phyloP scores from a whole-genome alignment of 345 rosid genomes.

The Euphorbia lathyris region DNA sequence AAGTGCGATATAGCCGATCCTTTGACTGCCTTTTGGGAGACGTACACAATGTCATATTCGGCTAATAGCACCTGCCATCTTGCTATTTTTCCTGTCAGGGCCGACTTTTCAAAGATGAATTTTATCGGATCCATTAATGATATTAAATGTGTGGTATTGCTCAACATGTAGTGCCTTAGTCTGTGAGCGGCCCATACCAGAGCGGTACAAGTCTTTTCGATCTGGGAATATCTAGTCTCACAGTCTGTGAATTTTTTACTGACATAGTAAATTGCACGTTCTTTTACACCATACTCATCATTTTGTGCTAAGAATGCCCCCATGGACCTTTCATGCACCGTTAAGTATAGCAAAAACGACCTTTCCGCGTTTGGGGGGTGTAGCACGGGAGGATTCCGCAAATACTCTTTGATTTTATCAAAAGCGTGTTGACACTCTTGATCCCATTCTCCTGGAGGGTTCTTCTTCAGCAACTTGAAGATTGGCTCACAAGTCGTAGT shows the following conservation, averaged over 20 bases:
- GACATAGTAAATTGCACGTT: neutral
- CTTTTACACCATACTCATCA: neutral
- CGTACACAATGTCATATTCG: neutral
- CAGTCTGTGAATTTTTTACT: neutral
- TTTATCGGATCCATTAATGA: neutral
- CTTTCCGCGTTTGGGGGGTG: neutral
- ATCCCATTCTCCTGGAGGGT: too few species aligned
- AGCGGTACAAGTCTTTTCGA: neutral
- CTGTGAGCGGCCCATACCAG: neutral
- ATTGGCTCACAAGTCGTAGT: too few species aligned
- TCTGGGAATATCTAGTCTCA: neutral
- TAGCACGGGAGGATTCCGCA: neutral
- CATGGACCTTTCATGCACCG: neutral
- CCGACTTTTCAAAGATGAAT: neutral
- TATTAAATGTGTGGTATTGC: neutral
- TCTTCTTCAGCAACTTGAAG: too few species aligned
- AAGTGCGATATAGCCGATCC: neutral
- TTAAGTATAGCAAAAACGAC: neutral
- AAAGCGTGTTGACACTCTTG: too few species aligned
- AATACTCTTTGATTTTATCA: too few species aligned
- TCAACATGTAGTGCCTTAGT: neutral
- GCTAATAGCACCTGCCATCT: neutral
- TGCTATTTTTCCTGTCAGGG: neutral
- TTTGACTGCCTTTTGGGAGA: neutral
- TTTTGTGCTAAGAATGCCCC: neutral